Evolutionary conservation across 148 eudicot genomes (phyloP).

Genomic region (Silene conica): DNA sequence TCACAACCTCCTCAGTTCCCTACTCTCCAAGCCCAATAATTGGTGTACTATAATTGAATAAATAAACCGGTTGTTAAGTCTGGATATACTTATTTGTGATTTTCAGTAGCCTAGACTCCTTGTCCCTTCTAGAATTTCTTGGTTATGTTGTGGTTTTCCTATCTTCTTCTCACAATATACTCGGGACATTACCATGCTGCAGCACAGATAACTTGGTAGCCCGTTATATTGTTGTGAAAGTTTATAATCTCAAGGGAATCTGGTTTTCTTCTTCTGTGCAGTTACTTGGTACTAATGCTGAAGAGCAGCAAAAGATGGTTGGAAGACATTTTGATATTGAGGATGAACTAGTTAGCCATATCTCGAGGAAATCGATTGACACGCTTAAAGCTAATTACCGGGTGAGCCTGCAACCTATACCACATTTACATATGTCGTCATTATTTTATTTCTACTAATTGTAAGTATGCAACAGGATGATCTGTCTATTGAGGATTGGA

Average conservation of each 20-base stretch:
- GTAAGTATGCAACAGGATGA: constrained; percentile 51
- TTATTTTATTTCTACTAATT: constrained; percentile 1
- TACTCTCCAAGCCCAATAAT: too few species aligned
- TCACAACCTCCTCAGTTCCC: too few species aligned
- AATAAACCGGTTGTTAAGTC: background rate
- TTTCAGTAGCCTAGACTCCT: too few species aligned
- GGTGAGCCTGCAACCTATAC: constrained; percentile 30
- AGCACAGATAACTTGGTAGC: background rate
- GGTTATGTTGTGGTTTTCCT: background rate
- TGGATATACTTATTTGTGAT: too few species aligned
- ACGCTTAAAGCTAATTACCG: constrained; percentile 63
- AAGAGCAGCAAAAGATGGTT: constrained; percentile 88
- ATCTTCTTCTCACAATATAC: background rate
- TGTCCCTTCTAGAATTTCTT: too few species aligned
- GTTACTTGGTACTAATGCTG: constrained; percentile 71
- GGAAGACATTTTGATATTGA: constrained; percentile 87
- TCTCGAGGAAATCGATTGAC: constrained; percentile 80
- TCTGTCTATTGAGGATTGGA: constrained; percentile 56
- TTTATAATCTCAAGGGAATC: background rate
- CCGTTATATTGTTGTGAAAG: background rate
- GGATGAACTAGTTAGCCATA: constrained; percentile 91
- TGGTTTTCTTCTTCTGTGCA: constrained; percentile 21
- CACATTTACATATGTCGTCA: background rate
- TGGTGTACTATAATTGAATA: too few species aligned
- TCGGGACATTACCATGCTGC: background rate